These are phyloP conservation scores for Climacium dendroides DNA, from an alignment of 225 moss, liverwort and hornwort species.

Conservation along the genomic window DNA sequence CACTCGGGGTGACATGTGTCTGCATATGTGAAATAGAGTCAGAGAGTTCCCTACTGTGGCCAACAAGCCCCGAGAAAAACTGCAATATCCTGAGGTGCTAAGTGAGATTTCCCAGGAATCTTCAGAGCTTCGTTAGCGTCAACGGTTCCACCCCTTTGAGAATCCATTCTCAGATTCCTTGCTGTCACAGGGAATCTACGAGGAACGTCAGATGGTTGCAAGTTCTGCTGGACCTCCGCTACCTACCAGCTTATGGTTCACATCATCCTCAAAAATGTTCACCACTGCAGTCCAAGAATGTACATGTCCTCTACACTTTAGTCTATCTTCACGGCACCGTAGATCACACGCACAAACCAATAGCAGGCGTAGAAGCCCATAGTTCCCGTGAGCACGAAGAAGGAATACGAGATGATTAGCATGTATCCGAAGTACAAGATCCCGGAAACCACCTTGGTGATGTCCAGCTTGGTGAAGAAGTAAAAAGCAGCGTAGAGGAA, in stretches of 20 bases:
- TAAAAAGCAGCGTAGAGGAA: slow-evolving; percentile 81
- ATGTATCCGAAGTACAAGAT: slow-evolving; percentile 85
- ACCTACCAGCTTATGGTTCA: slow-evolving; percentile 27
- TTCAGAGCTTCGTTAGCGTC: slow-evolving; percentile 16
- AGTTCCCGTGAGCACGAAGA: slow-evolving; percentile 83
- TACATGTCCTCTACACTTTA: slow-evolving; percentile 26
- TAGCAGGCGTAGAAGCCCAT: slow-evolving; percentile 91
- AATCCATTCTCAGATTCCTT: neutral
- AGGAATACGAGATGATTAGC: slow-evolving; percentile 93
- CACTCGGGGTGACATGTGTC: slow-evolving; percentile 4
- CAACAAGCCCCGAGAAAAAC: slow-evolving; percentile 19
- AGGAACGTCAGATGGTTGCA: neutral
- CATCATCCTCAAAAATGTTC: neutral
- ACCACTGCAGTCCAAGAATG: slow-evolving; percentile 41
- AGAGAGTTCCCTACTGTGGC: slow-evolving; percentile 1
- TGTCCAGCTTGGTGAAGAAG: slow-evolving; percentile 79
- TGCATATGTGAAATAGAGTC: neutral
- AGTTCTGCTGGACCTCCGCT: neutral
- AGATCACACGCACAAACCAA: slow-evolving; percentile 88
- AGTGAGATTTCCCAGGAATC: slow-evolving; percentile 3
- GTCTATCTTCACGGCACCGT: slow-evolving; percentile 84
- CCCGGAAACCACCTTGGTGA: slow-evolving; percentile 75
- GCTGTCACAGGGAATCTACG: neutral
- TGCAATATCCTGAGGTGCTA: neutral
- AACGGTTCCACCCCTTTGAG: neutral